phyloP scores from a whole-genome alignment of 2,329 filamentous ascomycete genomes.

The Diaporthe velutina region DNA sequence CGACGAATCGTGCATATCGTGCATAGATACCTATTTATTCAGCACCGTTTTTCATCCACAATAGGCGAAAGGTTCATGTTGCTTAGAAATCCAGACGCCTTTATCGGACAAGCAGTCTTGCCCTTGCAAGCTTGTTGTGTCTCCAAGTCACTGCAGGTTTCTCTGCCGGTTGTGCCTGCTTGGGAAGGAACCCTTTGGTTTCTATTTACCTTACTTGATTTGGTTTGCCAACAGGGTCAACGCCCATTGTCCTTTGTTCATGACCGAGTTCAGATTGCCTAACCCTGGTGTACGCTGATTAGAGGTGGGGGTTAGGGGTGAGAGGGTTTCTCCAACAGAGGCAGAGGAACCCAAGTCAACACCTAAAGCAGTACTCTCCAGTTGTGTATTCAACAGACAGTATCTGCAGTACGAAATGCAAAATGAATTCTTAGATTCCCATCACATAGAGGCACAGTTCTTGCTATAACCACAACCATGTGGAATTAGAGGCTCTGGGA shows the following conservation, averaged over 20 bases:
- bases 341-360: no score
- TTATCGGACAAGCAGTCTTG: constrained; percentile 4
- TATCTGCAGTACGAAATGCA: not conserved
- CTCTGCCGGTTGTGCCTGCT: not conserved
- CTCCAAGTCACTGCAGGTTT: not conserved
- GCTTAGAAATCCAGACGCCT: constrained; percentile 34
- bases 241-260: not conserved
- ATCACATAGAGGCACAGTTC: not conserved
- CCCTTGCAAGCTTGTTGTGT: not conserved
- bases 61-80: not conserved
- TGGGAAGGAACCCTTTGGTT: not conserved
- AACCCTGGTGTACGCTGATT: not conserved
- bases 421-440: not conserved
- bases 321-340: not conserved
- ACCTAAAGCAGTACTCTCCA: not conserved
- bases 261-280: not conserved
- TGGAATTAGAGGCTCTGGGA: not conserved
- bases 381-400: not conserved
- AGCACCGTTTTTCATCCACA: constrained; percentile 16
- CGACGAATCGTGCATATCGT: constrained; percentile 15
- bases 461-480: not conserved
- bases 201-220: not conserved
- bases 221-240: not conserved
- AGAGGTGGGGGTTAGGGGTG: not conserved
- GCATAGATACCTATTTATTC: constrained; percentile 20